Conservation (phyloP, 805 yeast species). For the Lipomyces kockii region DNA sequence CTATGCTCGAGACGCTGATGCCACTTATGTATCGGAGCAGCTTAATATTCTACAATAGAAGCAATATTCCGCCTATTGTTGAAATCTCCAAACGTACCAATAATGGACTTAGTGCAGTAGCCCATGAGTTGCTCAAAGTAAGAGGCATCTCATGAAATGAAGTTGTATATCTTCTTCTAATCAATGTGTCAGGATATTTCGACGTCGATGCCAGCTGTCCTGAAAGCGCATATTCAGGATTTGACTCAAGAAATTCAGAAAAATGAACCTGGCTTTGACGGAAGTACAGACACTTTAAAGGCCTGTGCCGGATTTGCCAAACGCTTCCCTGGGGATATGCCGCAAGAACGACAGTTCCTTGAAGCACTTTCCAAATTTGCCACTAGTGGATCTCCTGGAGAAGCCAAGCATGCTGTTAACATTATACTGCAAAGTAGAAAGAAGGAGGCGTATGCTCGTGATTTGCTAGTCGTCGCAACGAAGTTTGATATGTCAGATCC, state of each 20-base stretch:
- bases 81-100: slow-evolving; percentile 49
- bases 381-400: slow-evolving; percentile 57
- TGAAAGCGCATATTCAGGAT: slow-evolving; percentile 61
- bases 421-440: slow-evolving; percentile 56
- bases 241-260: slow-evolving; percentile 51
- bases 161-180: background rate
- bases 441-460: slow-evolving; percentile 49
- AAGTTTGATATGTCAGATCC: slow-evolving; percentile 47
- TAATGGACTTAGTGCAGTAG: slow-evolving; percentile 44
- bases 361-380: slow-evolving; percentile 56
- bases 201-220: slow-evolving; percentile 56
- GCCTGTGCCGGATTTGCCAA: slow-evolving; percentile 64
- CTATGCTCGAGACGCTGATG: slow-evolving; percentile 59
- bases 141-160: slow-evolving; percentile 52
- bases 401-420: slow-evolving; percentile 68
- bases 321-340: slow-evolving; percentile 55
- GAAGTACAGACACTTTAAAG: slow-evolving; percentile 53
- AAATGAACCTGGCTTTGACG: slow-evolving; percentile 40
- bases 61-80: slow-evolving; percentile 63
- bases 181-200: slow-evolving; percentile 18
- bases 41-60: slow-evolving; percentile 63
- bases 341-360: slow-evolving; percentile 52
- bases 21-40: slow-evolving; percentile 66
- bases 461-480: slow-evolving; percentile 57
- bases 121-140: slow-evolving; percentile 62